Percentiles rank a stretch among this genome's conserved stretches.
phyloP scores from a whole-genome alignment of 1,139 yeast genomes.

The Yamadazyma atlantica region DNA sequence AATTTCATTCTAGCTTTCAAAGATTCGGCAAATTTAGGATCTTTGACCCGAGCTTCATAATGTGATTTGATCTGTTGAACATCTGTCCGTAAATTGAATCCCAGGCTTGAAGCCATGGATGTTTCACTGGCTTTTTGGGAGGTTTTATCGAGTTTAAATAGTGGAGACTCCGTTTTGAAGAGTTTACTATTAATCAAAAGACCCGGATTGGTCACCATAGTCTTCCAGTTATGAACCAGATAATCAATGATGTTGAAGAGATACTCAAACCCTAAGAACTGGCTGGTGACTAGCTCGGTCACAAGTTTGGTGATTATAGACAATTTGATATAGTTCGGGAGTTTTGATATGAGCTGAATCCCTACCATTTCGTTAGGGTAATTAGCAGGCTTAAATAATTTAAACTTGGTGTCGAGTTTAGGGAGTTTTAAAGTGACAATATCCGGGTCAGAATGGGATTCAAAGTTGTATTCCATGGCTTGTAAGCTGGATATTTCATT shows the following conservation, averaged over 20 bases:
- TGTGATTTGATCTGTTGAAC: slow-evolving; percentile 21
- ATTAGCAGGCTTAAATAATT: slow-evolving; percentile 48
- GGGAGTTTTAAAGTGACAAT: slow-evolving; percentile 2
- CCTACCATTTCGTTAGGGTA: slow-evolving; percentile 70
- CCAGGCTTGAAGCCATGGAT: not conserved
- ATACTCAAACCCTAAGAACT: slow-evolving; percentile 66
- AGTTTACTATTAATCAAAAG: slow-evolving; percentile 33
- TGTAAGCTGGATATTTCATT: slow-evolving; percentile 74
- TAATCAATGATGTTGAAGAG: slow-evolving; percentile 69
- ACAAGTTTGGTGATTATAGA: slow-evolving; percentile 56
- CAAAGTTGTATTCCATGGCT: slow-evolving; percentile 41
- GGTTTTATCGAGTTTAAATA: not conserved
- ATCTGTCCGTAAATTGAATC: not conserved
- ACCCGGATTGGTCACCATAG: slow-evolving; percentile 72
- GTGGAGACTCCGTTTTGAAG: slow-evolving; percentile 7
- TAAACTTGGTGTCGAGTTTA: slow-evolving; percentile 21
- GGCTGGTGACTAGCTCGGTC: slow-evolving; percentile 35
- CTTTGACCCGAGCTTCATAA: slow-evolving; percentile 16
- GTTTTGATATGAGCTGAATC: slow-evolving; percentile 51
- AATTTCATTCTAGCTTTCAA: slow-evolving; percentile 46
- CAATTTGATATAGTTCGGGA: slow-evolving; percentile 75
- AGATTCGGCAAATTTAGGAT: slow-evolving; percentile 10
- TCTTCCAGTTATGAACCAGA: slow-evolving; percentile 61
- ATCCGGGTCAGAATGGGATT: slow-evolving; percentile 2
- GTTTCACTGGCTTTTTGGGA: not conserved